phyloP scores from a whole-genome alignment of 441 rosid genomes.

The Flueggea neowawraea region DNA sequence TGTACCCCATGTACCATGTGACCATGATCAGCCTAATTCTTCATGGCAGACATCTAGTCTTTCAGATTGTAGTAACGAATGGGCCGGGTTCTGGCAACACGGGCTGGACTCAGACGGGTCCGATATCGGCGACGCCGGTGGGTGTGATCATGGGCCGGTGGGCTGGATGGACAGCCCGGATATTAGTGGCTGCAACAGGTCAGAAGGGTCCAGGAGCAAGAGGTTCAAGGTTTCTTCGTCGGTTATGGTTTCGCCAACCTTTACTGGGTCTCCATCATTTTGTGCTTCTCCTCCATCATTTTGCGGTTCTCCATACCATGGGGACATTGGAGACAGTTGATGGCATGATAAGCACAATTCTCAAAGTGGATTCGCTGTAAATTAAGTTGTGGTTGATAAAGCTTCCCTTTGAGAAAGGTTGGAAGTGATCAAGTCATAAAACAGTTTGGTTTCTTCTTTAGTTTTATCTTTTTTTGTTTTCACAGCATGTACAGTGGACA shows the following conservation, averaged over 20 bases:
- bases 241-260: constrained; percentile 56
- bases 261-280: constrained; percentile 35
- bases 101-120: constrained; percentile 57
- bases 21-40: constrained; percentile 18
- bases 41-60: constrained; percentile 51
- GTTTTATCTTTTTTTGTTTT: too few species aligned
- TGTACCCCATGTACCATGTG: constrained; percentile 28
- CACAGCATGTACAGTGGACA: too few species aligned
- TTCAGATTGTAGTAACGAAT: constrained; percentile 53
- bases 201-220: constrained; percentile 46
- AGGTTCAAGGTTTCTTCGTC: constrained; percentile 69
- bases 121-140: constrained; percentile 33
- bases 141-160: constrained; percentile 20
- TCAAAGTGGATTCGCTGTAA: too few species aligned
- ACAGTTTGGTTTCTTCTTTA: too few species aligned
- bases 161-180: constrained; percentile 56
- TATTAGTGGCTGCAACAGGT: constrained; percentile 15
- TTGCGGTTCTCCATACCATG: constrained; percentile 21
- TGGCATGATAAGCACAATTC: too few species aligned
- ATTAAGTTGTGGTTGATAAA: too few species aligned
- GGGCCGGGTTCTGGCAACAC: constrained; percentile 44
- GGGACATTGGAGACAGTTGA: background rate
- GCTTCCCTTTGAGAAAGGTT: too few species aligned
- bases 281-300: constrained; percentile 40
- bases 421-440: too few species aligned